phyloP scores from a whole-genome alignment of 305 asterid species.

The Plantago lanceolata region DNA sequence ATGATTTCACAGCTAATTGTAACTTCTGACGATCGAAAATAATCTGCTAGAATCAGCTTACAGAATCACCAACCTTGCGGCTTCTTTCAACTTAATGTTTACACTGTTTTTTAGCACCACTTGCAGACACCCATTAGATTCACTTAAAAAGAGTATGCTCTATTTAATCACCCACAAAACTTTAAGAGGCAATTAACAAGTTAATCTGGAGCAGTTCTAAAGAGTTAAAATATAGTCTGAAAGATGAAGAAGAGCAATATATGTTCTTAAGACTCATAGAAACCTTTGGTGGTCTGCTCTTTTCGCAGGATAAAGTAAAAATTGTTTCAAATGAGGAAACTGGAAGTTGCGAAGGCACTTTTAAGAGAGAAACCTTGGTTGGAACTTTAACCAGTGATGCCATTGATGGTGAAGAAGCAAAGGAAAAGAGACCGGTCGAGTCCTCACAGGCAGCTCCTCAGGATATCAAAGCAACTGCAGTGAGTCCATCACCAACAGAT shows the following conservation, averaged over 20 bases:
- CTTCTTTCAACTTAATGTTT: not conserved
- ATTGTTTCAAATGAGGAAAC: not conserved
- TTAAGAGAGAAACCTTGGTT: slow-evolving; percentile 1
- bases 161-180: not conserved
- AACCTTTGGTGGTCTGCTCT: not conserved
- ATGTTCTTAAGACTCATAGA: not conserved
- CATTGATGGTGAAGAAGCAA: slow-evolving; percentile 13
- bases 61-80: not conserved
- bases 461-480: slow-evolving; percentile 26
- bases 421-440: slow-evolving; percentile 23
- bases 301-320: slow-evolving; percentile 5
- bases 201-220: not conserved
- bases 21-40: not conserved
- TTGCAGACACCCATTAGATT: not conserved
- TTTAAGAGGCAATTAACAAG: not conserved
- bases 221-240: not conserved
- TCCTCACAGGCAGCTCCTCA: slow-evolving; percentile 23
- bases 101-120: not conserved
- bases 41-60: not conserved
- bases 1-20: not conserved
- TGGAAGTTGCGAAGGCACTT: slow-evolving; percentile 24
- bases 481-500: not conserved
- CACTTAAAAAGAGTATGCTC: not conserved
- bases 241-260: not conserved
- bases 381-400: not conserved